Base-by-base conservation (phyloP, 305 asterid genomes). In the Rubia occidens region DNA sequence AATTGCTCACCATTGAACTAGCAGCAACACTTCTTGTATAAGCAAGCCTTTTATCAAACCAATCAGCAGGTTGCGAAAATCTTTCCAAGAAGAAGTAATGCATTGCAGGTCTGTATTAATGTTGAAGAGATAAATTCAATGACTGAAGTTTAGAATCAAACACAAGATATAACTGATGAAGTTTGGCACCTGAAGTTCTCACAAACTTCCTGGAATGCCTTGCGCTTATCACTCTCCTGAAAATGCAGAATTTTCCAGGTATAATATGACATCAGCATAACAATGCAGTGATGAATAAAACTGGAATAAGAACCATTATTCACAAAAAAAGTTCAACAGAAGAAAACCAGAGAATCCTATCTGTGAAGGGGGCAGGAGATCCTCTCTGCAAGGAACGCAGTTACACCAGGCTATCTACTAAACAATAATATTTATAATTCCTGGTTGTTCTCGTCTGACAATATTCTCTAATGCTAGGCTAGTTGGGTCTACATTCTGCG, bases 1-100 rank as follows among this genome's bases (percentile, higher is more conserved):
- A 56, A 56, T 56, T 56, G 24, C 61, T 56, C 61, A 90, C 99
- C 99, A 94, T 94, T 79, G 99, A 94, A 87, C 97, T 94, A 66
- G 97, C 93, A 20, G 99, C 99, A 73, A 94, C 97, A 53, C 97
- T 94, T 83, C 99, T 88, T 62, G 97, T 86, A 79, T 87, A 94
- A 71, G 96, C 95, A 78, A 94, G 95, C 79, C 97, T 86, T 86
- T 90, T 94, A 72, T 94, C 97, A 85, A 94, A 94, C 97, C 99
- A 94, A 74, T 90, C 96, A 69, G 96, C 90, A 61, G 99, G 91
- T 82, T 87, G 83, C 53, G 84, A 78, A 83, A 94, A 94, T 82
- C 97, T 89, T 86, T 94, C 99, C 88, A 90, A 74, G 86, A 94
- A 94, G 82, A 94, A 94, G 81, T 94, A 72, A 82, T 94, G 99